phyloP scores from a whole-genome alignment of 345 rosid genomes.

The Eucalyptus cloeziana region DNA sequence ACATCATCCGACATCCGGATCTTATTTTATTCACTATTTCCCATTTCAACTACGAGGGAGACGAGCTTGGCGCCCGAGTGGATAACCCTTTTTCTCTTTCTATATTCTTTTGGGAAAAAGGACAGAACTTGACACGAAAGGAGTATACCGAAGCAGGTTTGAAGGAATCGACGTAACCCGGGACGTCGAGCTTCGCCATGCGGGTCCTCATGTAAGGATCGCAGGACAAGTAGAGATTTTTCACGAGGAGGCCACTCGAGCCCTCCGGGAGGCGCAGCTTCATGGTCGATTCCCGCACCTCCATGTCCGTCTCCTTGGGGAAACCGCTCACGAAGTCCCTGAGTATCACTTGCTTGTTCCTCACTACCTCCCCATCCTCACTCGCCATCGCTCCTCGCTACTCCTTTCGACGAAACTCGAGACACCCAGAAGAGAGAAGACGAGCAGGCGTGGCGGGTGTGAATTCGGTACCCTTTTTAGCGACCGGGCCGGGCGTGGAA shows the following conservation, averaged over 20 bases:
- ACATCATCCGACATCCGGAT: neutral
- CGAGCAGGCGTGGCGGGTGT: neutral
- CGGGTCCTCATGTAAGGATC: neutral
- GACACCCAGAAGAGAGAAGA: neutral
- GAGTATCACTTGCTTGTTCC: slow-evolving; percentile 32
- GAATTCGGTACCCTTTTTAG: neutral
- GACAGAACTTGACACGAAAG: neutral
- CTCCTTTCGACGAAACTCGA: neutral
- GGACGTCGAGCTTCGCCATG: neutral
- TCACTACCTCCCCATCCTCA: neutral
- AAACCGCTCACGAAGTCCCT: slow-evolving; percentile 25
- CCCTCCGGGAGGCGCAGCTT: neutral
- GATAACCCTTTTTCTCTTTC: neutral
- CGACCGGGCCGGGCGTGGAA: neutral
- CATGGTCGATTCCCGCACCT: neutral
- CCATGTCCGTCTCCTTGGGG: slow-evolving; percentile 32
- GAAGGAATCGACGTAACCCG: neutral
- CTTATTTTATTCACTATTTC: neutral
- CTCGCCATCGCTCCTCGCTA: neutral
- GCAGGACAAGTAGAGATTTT: neutral
- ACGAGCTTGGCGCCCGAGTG: neutral
- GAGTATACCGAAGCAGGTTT: neutral
- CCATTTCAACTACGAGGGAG: neutral
- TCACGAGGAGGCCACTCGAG: neutral
- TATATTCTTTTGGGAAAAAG: neutral